Conservation (phyloP, 257 asterid genomes). For the Plantago major region DNA sequence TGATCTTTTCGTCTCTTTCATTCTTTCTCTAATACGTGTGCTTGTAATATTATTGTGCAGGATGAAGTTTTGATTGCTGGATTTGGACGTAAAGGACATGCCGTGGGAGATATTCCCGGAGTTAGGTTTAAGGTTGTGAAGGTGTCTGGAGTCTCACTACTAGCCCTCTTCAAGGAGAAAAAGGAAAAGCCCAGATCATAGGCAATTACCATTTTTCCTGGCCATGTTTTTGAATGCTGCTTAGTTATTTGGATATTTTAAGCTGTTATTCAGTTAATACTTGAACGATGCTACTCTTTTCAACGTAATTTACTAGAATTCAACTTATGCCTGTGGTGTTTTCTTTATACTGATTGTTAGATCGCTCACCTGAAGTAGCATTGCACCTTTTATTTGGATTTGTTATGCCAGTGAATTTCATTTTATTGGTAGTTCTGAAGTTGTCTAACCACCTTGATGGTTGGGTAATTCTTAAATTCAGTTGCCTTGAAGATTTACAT, state of each 20-base stretch:
- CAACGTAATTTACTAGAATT: slow-evolving; percentile 16
- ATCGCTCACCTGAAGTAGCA: not conserved
- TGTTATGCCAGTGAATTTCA: not conserved
- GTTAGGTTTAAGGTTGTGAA: slow-evolving; percentile 82
- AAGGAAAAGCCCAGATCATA: slow-evolving; percentile 75
- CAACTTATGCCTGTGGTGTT: too few relatives aligned
- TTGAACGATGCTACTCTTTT: slow-evolving; percentile 18
- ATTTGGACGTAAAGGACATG: slow-evolving; percentile 81
- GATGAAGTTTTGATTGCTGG: slow-evolving; percentile 87
- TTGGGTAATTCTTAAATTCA: too few relatives aligned
- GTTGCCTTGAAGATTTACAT: too few relatives aligned
- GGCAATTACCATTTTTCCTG: not conserved
- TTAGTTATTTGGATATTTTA: slow-evolving; percentile 10
- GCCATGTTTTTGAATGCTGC: not conserved
- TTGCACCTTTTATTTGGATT: not conserved
- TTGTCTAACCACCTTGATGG: too few relatives aligned
- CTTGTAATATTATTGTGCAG: slow-evolving; percentile 26
- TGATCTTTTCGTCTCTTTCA: not conserved
- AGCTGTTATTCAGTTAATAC: slow-evolving; percentile 11
- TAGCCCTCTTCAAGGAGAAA: slow-evolving; percentile 69
- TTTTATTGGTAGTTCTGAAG: not conserved
- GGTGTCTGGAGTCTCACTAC: slow-evolving; percentile 79
- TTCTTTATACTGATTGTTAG: too few relatives aligned
- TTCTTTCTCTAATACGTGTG: not conserved
- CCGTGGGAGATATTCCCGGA: slow-evolving; percentile 87